These are phyloP conservation scores for Trichothecium roseum DNA, from an alignment of 2,329 filamentous ascomycete genomes.

Conservation along the genomic window DNA sequence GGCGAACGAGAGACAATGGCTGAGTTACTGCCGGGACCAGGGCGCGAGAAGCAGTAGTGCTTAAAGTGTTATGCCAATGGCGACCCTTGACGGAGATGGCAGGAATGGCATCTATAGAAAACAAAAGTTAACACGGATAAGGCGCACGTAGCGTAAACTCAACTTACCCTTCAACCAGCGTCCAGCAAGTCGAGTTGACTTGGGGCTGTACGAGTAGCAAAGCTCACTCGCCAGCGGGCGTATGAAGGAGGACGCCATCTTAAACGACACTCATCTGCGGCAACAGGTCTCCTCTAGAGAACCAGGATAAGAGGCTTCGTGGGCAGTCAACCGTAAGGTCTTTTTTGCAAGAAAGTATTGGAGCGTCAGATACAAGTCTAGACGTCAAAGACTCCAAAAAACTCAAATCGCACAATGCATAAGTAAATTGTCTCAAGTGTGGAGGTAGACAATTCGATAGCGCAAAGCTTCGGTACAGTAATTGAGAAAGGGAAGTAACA, in stretches of 20 bases:
- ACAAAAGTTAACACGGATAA: neutral
- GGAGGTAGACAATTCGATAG: neutral
- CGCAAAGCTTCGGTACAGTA: too few relatives aligned
- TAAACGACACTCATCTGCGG: constrained; percentile 17
- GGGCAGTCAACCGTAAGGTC: neutral
- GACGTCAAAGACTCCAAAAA: neutral
- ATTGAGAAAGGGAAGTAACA: too few relatives aligned
- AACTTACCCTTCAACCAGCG: constrained; percentile 14
- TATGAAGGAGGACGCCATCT: constrained; percentile 23
- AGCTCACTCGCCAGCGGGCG: constrained; percentile 22
- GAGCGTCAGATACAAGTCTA: neutral
- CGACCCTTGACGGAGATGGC: constrained; percentile 8
- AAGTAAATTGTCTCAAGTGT: neutral
- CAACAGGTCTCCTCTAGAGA: constrained; percentile 1
- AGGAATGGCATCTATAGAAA: constrained; percentile 4
- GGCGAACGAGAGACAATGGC: constrained; percentile 26
- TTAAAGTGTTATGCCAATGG: constrained; percentile 28
- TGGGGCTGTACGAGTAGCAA: constrained; percentile 6
- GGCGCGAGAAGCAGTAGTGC: constrained; percentile 15
- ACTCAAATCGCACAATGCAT: neutral
- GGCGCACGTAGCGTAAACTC: neutral
- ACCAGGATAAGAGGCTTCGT: neutral
- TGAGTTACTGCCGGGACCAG: constrained; percentile 16
- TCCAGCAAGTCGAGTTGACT: constrained; percentile 10
- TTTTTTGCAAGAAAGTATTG: too few relatives aligned